These are phyloP conservation scores for Neocatenulostroma microsporum DNA, from an alignment of 2,329 filamentous ascomycete genomes.

Conservation along the genomic window DNA sequence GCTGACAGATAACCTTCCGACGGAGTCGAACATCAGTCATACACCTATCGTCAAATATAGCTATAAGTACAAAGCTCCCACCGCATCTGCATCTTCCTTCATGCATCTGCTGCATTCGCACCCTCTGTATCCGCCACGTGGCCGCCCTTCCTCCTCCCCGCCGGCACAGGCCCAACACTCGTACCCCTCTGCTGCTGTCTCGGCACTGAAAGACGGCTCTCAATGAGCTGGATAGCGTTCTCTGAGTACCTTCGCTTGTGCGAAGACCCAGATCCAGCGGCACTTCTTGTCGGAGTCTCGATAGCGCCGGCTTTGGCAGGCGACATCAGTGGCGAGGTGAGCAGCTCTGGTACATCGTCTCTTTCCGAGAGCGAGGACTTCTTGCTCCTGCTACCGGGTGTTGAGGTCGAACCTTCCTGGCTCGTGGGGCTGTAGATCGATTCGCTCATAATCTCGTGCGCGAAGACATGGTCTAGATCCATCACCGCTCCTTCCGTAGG, in stretches of 20 bases:
- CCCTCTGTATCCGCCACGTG: too few species aligned
- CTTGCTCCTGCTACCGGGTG: conserved; percentile 5
- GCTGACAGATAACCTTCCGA: too few species aligned
- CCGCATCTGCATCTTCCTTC: too few species aligned
- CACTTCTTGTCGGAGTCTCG: too few species aligned
- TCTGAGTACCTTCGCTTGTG: conserved; percentile 24
- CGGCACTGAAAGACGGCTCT: conserved; percentile 13
- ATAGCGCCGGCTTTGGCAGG: conserved; percentile 10
- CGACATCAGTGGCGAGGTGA: conserved; percentile 6
- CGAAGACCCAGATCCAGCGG: not conserved
- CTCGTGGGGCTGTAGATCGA: too few species aligned
- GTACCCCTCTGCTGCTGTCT: conserved; percentile 12
- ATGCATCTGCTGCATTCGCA: too few species aligned
- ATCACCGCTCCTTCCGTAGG: conserved; percentile 7
- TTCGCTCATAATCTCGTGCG: conserved; percentile 20
- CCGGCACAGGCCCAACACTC: conserved; percentile 15
- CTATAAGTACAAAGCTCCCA: too few species aligned
- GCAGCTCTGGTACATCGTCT: conserved; percentile 14
- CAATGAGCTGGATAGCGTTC: conserved; percentile 19
- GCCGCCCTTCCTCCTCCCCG: too few species aligned
- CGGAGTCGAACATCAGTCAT: too few species aligned
- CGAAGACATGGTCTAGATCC: conserved; percentile 17
- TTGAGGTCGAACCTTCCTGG: not conserved
- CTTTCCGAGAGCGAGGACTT: conserved; percentile 7
- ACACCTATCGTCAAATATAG: too few species aligned